Evolutionary conservation across 495 filamentous ascomycete genomes (phyloP).

Genomic region (Articulospora tetracladia): DNA sequence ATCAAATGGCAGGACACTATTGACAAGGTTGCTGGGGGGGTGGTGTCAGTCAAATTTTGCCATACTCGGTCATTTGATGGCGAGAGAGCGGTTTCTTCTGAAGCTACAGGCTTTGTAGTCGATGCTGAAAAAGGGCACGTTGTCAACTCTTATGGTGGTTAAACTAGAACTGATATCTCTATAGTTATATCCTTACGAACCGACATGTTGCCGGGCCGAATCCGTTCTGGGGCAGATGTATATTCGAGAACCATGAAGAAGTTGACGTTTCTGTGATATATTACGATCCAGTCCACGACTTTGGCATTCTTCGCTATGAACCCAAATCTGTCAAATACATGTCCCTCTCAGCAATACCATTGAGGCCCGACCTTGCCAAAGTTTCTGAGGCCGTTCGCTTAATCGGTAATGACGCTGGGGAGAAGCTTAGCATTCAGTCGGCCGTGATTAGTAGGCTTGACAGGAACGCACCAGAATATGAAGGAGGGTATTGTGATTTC

Average conservation of each 20-base stretch:
- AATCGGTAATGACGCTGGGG: slow-evolving; percentile 96
- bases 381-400: slow-evolving; percentile 94
- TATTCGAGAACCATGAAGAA: slow-evolving; percentile 98
- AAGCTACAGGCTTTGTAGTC: slow-evolving; percentile 97
- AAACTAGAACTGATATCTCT: no score
- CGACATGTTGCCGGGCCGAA: slow-evolving; percentile 93
- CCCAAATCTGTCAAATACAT: slow-evolving; percentile 96
- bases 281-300: slow-evolving; percentile 97
- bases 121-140: slow-evolving; percentile 86
- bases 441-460: slow-evolving; percentile 96
- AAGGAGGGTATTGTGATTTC: slow-evolving; percentile 98
- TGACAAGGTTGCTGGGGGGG: slow-evolving; percentile 84
- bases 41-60: slow-evolving; percentile 97
- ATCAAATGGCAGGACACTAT: slow-evolving; percentile 98
- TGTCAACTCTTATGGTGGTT: slow-evolving; percentile 28
- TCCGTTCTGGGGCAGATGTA: slow-evolving; percentile 95
- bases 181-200: slow-evolving; percentile 81
- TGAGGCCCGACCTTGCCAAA: slow-evolving; percentile 84
- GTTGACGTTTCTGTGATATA: slow-evolving; percentile 98
- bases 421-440: slow-evolving; percentile 97
- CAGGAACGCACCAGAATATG: slow-evolving; percentile 95
- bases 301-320: slow-evolving; percentile 93
- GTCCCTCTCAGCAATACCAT: slow-evolving; percentile 71
- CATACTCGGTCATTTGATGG: slow-evolving; percentile 98
- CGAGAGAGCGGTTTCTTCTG: slow-evolving; percentile 90